Evolutionary conservation across 2,329 filamentous ascomycete genomes (phyloP), one percentile per base, ranked within the genome.

Genomic region (Cyphellophora europaea): DNA sequence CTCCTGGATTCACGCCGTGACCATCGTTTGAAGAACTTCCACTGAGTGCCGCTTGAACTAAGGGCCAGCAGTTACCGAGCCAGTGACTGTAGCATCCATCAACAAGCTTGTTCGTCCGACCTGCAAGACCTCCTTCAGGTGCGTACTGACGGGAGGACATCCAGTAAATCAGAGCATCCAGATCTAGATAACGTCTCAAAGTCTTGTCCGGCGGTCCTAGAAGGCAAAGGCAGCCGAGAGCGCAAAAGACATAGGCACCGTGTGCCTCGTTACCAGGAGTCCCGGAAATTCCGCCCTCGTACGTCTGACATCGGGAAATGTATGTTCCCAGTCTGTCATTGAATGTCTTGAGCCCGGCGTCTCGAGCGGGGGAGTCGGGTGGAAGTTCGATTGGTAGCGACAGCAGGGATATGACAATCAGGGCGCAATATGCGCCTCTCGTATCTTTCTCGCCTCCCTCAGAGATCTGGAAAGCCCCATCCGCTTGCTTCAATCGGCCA

Each of bases 41-140:
- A 47, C 72, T 71, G 38, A 91, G 62, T 36, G 79, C 79, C 38
- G 85, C 84, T 64, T 95, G 82, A 48, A 96, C 69, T 45, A 98
- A 63, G 30, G 89, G 81, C 85, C 88, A 98, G 64, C 88, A 96
- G 36, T 82, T 83, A 36, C 91, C 91, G 19, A 94, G 82, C 91
- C 91, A 98, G 61, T 95, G 89, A 56, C 85, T 93, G 65, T 98
- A 98, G 63, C 91, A 98, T 30, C 89, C 91, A 58, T 98, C 91
- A 19, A 96, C 91, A 19, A 98, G 72, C 64, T 98, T 98, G 69
- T 96, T 96, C 17, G 89, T 94, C 49, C 91, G 81, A 42, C 91
- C 91, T 27, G 85, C 82, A 54, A 94, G 88, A 21, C 91, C 91
- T 45, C 88, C 88, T 58, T 96, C 91, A 3, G 89, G 91, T 18